These are phyloP conservation scores for Polysphondylium violaceum DNA, from an alignment of 78 protist species.

Conservation along the genomic window DNA sequence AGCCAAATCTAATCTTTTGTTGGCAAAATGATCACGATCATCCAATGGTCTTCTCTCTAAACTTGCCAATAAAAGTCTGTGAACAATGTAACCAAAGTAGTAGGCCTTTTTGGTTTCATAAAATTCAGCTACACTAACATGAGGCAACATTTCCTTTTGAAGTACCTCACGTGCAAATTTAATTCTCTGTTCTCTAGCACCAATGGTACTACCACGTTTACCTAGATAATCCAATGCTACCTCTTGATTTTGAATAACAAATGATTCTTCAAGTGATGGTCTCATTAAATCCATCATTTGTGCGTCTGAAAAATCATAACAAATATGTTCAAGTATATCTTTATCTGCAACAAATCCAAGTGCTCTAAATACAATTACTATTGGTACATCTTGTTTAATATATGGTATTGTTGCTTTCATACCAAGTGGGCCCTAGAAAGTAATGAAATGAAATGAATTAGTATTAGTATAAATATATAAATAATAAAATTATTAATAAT, in stretches of 20 bases:
- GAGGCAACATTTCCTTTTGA: constrained; percentile 95
- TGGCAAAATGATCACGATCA: constrained; percentile 99
- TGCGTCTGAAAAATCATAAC: constrained; percentile 93
- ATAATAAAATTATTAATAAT: constrained; percentile 15
- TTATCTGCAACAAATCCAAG: constrained; percentile 96
- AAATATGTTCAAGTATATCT: constrained; percentile 94
- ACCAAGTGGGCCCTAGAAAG: constrained; percentile 27
- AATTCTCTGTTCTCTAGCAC: constrained; percentile 66
- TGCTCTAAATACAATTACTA: constrained; percentile 96
- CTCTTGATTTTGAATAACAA: constrained; percentile 82
- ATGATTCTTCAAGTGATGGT: constrained; percentile 97
- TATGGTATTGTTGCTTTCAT: constrained; percentile 84
- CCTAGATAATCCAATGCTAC: constrained; percentile 98
- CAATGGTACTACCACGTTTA: constrained; percentile 55
- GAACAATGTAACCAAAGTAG: constrained; percentile 98
- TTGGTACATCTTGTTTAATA: constrained; percentile 91
- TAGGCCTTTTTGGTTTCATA: constrained; percentile 95
- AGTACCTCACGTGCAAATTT: constrained; percentile 91
- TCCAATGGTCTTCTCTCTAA: constrained; percentile 92
- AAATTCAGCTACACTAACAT: constrained; percentile 94
- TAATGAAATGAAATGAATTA: no score
- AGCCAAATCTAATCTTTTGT: constrained; percentile 99
- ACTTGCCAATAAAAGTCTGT: constrained; percentile 91
- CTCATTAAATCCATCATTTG: constrained; percentile 92
- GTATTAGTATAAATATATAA: background rate